Percentiles rank a stretch among this genome's conserved stretches.
phyloP scores from a whole-genome alignment of 129 eudicot genomes.

The carrot (Daucus carota) region DNA sequence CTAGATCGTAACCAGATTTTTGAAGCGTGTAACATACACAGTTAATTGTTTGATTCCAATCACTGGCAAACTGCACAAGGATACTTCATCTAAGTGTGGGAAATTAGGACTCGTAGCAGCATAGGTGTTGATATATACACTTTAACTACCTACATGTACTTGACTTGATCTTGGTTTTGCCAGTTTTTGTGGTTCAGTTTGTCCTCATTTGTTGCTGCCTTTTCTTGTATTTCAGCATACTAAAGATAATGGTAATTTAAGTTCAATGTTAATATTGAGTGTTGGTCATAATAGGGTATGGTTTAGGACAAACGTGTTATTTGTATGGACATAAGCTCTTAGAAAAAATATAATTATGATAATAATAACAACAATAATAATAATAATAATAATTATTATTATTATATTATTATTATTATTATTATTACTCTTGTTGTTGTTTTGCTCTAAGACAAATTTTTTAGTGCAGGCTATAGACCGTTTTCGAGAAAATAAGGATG shows the following conservation, averaged over 20 bases:
- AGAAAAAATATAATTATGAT: too few species aligned
- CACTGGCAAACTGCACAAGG: not conserved
- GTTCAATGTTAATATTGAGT: too few species aligned
- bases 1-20: not conserved
- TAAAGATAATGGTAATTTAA: not conserved
- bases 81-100: not conserved
- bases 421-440: too few species aligned
- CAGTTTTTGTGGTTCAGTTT: not conserved
- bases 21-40: not conserved
- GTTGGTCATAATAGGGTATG: not conserved
- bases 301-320: not conserved
- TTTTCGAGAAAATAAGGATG: constrained; percentile 79
- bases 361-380: too few species aligned
- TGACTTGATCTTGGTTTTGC: not conserved
- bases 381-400: too few species aligned
- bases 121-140: not conserved
- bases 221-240: not conserved
- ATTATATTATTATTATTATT: too few species aligned
- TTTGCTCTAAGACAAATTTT: constrained; percentile 13
- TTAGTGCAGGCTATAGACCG: constrained; percentile 80
- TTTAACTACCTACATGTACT: not conserved
- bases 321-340: too few species aligned
- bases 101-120: not conserved
- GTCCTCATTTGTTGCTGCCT: not conserved
- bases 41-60: not conserved